These are phyloP conservation scores for Arthrinium puccinioides DNA, from an alignment of 2,329 filamentous ascomycete species.

Conservation along the genomic window DNA sequence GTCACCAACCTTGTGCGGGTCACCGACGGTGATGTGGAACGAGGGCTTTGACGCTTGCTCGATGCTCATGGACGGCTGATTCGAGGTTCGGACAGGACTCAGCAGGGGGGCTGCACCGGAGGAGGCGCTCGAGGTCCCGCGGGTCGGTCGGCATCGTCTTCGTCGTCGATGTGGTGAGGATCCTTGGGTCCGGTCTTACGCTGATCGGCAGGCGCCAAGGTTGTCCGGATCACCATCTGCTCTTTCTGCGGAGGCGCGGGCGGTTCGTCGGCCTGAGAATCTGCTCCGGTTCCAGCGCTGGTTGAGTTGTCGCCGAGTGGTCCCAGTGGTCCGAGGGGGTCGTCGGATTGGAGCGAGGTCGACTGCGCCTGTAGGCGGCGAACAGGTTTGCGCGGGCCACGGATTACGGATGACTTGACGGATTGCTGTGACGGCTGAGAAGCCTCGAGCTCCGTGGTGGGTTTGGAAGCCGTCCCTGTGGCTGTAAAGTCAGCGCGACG, in stretches of 20 bases:
- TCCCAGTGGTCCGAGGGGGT: constrained; percentile 72
- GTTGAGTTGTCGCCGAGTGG: constrained; percentile 52
- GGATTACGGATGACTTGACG: constrained; percentile 17
- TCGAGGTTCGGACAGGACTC: constrained; percentile 43
- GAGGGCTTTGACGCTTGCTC: constrained; percentile 80
- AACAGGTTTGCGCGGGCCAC: constrained; percentile 21
- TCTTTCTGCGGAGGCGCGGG: constrained; percentile 66
- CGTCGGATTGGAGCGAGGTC: constrained; percentile 69
- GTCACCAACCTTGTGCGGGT: constrained; percentile 97
- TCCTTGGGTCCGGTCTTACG: constrained; percentile 40
- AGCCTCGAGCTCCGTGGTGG: constrained; percentile 17
- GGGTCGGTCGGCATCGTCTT: constrained; percentile 50
- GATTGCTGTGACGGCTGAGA: constrained; percentile 22
- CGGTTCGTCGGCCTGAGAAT: constrained; percentile 39
- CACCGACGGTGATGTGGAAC: constrained; percentile 86
- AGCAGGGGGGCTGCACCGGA: constrained; percentile 52
- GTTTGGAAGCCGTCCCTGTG: too few relatives aligned
- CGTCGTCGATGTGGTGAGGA: constrained; percentile 62
- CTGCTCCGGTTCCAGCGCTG: constrained; percentile 26
- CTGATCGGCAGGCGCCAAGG: constrained; percentile 41
- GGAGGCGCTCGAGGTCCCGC: constrained; percentile 58
- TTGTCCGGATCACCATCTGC: constrained; percentile 52
- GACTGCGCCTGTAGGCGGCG: constrained; percentile 66
- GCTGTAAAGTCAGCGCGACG: not conserved
- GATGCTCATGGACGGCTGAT: constrained; percentile 74